Evolutionary conservation across 306 rosid genomes (phyloP), one percentile per base, ranked within the genome.

Genomic region (Gleditsia sinensis): DNA sequence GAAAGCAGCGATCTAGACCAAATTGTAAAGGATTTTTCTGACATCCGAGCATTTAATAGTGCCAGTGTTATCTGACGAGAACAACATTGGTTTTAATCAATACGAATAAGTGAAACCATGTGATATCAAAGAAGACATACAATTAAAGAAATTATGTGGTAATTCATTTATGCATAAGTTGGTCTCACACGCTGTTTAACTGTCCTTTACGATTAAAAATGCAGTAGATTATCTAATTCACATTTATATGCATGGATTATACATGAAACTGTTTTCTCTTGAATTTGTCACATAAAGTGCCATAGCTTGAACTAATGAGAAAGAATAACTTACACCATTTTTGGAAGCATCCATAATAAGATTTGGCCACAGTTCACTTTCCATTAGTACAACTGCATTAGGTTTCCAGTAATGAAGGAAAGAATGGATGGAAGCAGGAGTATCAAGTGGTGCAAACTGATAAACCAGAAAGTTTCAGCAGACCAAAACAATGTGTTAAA

Each of bases 351-450:
- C 79, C 87, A 91, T 83, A 51, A 91, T 91, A 65, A 94, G 92
- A 85, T 94, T 94, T 72, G 98, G 98, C 98, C 98, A 94, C 30
- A 91, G 88, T 70, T 94, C 98, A 74, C 90, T 85, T 86, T 94
- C 98, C 87, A 94, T 86, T 24, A 94, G 61, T 48, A 91, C 59
- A 53, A 91, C 88, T 23, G 87, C 96, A 68, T 68, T 81, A 25
- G 98, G 98, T 77, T 84, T 91, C 98, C 98, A 94, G 83, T 88
- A 79, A 45, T 76, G 77, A 27, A 94, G 87, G 85, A 94, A 94
- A 72, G 86, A 77, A 42, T 77, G 86, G 43, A 94, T 72, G 42
- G 90, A 86, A 68, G 85, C 57, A 51, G 91, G 91, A 8, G 90
- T 88, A 79, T 94, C 98, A 66, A 94, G 20, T 0, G 97, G 98